Evolutionary conservation across 1,284 basidiomycete genomes (phyloP).

Genomic region (Apiotrichum laibachii): DNA sequence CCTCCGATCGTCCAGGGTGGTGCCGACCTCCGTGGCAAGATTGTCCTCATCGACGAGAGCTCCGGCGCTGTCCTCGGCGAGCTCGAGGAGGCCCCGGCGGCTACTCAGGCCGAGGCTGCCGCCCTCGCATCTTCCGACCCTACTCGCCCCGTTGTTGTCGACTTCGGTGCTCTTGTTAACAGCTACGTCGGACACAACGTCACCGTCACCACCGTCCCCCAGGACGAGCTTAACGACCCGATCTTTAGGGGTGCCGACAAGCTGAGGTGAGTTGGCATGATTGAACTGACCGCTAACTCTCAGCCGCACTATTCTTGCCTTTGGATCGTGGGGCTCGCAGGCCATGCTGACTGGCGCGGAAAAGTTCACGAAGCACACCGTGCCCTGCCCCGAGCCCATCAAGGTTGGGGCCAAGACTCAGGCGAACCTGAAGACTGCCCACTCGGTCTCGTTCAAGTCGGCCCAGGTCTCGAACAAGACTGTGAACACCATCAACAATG

Average conservation of each 20-base stretch:
- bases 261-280: conserved; percentile 52
- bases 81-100: conserved; percentile 63
- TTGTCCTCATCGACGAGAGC: conserved; percentile 71
- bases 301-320: conserved; percentile 64
- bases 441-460: conserved; percentile 1
- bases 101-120: conserved; percentile 58
- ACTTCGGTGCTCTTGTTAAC: conserved; percentile 59
- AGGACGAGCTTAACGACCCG: conserved; percentile 65
- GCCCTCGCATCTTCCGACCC: conserved; percentile 55
- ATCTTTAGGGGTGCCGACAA: conserved; percentile 66
- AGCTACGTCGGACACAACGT: conserved; percentile 50
- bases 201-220: conserved; percentile 59
- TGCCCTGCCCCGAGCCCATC: conserved; percentile 18
- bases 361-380: conserved; percentile 56
- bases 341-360: conserved; percentile 64
- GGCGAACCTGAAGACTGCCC: conserved; percentile 4
- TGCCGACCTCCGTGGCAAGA: conserved; percentile 61
- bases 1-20: conserved; percentile 12
- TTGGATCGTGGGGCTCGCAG: conserved; percentile 63
- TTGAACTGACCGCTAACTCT: not conserved
- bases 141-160: conserved; percentile 67
- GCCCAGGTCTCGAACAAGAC: conserved; percentile 12
- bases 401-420: conserved; percentile 4
- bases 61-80: conserved; percentile 72
- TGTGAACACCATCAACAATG: conserved; percentile 14